Base-by-base conservation (phyloP, 2,329 filamentous ascomycete genomes). In the Pestalotiopsis sp. region DNA sequence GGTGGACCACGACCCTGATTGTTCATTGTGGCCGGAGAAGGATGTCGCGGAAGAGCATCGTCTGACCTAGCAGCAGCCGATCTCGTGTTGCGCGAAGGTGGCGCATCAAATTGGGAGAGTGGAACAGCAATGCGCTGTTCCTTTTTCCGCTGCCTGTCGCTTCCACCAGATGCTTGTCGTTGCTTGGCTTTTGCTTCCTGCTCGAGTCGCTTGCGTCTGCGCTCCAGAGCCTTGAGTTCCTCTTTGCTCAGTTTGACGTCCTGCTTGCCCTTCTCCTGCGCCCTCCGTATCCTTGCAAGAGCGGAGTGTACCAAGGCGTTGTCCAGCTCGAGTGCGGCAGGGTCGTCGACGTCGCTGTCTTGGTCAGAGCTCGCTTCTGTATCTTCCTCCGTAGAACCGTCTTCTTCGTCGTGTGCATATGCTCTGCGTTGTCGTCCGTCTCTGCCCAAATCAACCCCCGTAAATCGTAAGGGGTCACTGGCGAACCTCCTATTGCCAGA, bases 191-290 rank as follows among this genome's bases (percentile, higher is more conserved):
- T 80, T 66, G 85, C 83, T 66, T 83, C 81, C 41, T 83, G 83
- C 73, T 86, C 83, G 74, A 90, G 82, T 68, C 91, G 88, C 78
- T 90, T 88, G 71, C 87, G 83, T 75, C 87, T 85, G 71, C 90
- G 88, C 77, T 95, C 92, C 73, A 97, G 85, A 61, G 94, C 94
- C 70, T 91, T 92, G 74, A 97, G 84, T 79, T 98, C 95, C 66
- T 92, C 90, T 75, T 91, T 88, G 73, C 88, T 94, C 71, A 98
- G 86, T 78, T 91, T 92, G 68, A 98, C 93, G 68, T 97, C 93
- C 59, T 87, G 85, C 79, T 91, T 92, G 71, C 94, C 94, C 75
- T 90, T 90, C 71, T 89, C 89, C 78, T 93, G 90, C 17, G 95
- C 94, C 72, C 90, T 88, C 72, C 91, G 89, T 77, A 98, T 97